Percentiles rank a stretch among this genome's conserved stretches.
Evolutionary conservation across 768 basidiomycete genomes (phyloP).

Genomic region (Tylopilus cervinicoccineus): DNA sequence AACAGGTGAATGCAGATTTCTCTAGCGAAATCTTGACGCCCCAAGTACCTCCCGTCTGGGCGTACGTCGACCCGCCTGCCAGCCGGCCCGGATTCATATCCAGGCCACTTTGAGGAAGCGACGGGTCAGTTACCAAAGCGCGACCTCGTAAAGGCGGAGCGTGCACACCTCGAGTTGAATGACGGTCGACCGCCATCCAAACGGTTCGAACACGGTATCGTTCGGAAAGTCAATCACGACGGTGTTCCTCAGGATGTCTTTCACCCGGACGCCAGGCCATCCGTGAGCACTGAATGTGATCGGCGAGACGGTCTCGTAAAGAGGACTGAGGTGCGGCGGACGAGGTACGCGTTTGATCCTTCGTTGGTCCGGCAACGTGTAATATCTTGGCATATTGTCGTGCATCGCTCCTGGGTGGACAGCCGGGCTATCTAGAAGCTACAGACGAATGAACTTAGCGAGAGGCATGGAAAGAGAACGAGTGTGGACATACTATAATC

Average conservation of each 20-base stretch:
- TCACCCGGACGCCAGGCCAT: conserved; percentile 19
- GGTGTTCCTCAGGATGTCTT: conserved; percentile 10
- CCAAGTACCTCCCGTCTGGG: conserved; percentile 5
- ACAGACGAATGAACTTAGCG: too few relatives aligned
- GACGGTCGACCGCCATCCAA: conserved; percentile 19
- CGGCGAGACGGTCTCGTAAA: conserved; percentile 8
- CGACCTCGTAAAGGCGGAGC: too few relatives aligned
- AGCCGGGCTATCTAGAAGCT: too few relatives aligned
- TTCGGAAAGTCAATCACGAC: conserved; percentile 14
- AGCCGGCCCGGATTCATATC: conserved; percentile 8
- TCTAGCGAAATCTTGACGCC: conserved; percentile 18
- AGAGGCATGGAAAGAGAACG: too few relatives aligned
- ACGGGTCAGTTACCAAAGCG: too few relatives aligned
- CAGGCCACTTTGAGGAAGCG: background rate
- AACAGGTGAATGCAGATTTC: conserved; percentile 14
- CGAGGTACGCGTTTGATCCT: conserved; percentile 22
- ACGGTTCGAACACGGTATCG: conserved; percentile 13
- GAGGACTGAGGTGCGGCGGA: conserved; percentile 7
- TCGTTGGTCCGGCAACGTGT: conserved; percentile 13
- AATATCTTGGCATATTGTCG: conserved; percentile 18
- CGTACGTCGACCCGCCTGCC: conserved; percentile 12
- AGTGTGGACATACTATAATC: too few relatives aligned
- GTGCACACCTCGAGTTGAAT: conserved; percentile 19
- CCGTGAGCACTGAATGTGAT: conserved; percentile 18
- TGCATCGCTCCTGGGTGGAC: conserved; percentile 13